Evolutionary conservation across 2,329 filamentous ascomycete genomes (phyloP), one percentile per base, ranked within the genome.

Genomic region (Microthyrium microscopicum): DNA sequence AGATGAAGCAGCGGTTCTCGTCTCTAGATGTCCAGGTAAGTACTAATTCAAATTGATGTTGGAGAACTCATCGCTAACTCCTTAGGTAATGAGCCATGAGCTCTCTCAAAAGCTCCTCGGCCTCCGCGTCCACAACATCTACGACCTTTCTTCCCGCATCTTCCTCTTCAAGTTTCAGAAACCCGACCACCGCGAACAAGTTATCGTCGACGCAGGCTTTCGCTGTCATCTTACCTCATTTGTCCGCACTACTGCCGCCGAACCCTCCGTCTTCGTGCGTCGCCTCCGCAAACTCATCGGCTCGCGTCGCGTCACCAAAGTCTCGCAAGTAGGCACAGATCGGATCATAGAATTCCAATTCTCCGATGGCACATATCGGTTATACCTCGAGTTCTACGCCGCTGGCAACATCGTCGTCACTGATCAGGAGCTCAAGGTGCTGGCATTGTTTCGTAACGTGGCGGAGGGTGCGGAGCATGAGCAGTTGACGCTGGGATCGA

Each of bases 301-400:
- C 54, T 91, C 85, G 7, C 68, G 87, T 40, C 66, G 87, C 37
- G 70, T 93, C 37, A 93, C 87, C 0, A 65, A 70, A 0, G 71
- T 98, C 7, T 60, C 66, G 2, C 89, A 98, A 55, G 70, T 98
- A 32, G 89, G 89, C 31, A 94, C 85, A 2, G 89, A 98, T 53
- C 71, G 89, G 34, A 79, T 98, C 40, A 76, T 98, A 34, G 83
- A 95, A 52, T 73, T 98, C 34, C 70, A 79, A 46, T 94, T 98
- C 52, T 91, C 81, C 45, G 84, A 95, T 61, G 89, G 89, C 8
- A 68, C 76, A 44, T 94, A 91, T 51, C 68, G 77, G 26, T 55
- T 98, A 16, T 94, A 83, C 51, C 61, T 98, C 19, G 89, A 98
- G 57, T 98, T 98, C 59, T 98, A 93, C 51, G 87, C 89, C 1